Percentiles rank a stretch among this genome's conserved stretches.
Evolutionary conservation across 768 basidiomycete species (phyloP).

Genomic region (Termitomyces sp.): DNA sequence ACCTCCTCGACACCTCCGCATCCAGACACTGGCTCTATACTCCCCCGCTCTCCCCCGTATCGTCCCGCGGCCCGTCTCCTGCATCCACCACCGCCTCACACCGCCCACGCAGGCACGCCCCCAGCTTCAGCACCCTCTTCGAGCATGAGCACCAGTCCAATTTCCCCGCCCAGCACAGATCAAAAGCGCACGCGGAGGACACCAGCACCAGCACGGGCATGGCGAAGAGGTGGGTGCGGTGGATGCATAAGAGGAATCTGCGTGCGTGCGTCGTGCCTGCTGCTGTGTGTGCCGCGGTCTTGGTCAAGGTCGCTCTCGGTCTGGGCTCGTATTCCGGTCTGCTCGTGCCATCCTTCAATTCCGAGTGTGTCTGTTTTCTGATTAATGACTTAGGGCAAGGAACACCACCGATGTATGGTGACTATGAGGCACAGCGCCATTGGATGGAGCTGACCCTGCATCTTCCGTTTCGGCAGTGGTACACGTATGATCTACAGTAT

Average conservation of each 20-base stretch:
- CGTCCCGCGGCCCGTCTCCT: slow-evolving; percentile 43
- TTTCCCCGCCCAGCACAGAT: not conserved
- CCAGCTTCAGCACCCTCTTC: slow-evolving; percentile 39
- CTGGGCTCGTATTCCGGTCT: slow-evolving; percentile 80
- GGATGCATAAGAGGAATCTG: slow-evolving; percentile 71
- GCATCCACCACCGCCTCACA: slow-evolving; percentile 19
- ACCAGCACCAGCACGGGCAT: too few relatives aligned
- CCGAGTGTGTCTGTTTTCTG: not conserved
- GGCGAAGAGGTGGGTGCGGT: slow-evolving; percentile 63
- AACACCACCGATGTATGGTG: slow-evolving; percentile 82
- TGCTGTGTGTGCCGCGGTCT: slow-evolving; percentile 43
- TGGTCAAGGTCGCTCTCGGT: slow-evolving; percentile 66
- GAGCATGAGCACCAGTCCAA: slow-evolving; percentile 22
- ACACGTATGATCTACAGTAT: slow-evolving; percentile 80
- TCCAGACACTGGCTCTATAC: slow-evolving; percentile 57
- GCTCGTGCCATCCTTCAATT: slow-evolving; percentile 20
- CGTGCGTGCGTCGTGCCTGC: slow-evolving; percentile 55
- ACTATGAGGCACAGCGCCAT: slow-evolving; percentile 91
- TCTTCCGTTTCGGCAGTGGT: slow-evolving; percentile 75
- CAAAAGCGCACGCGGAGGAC: slow-evolving; percentile 18
- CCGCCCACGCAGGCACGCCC: slow-evolving; percentile 9
- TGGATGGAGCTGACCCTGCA: slow-evolving; percentile 92
- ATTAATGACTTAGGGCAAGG: slow-evolving; percentile 41
- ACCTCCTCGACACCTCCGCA: slow-evolving; percentile 54
- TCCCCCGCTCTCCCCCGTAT: slow-evolving; percentile 39